A percentile compares a stretch with the other conserved stretches of the same genome.
Evolutionary conservation across 192 early-diverging fungal species (phyloP).

Genomic region (Linnemannia hyalina): DNA sequence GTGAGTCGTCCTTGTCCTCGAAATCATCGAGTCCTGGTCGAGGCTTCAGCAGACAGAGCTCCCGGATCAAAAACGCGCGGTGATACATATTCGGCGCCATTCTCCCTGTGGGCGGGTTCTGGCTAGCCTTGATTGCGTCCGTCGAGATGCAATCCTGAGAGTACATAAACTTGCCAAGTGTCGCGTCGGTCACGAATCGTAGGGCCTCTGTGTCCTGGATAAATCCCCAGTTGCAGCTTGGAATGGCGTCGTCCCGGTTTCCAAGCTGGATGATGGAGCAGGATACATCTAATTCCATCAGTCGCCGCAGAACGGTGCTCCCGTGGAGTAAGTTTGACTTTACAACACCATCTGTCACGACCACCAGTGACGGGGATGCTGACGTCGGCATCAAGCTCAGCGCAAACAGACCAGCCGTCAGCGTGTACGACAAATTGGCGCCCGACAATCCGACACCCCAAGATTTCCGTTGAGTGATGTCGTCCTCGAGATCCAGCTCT

Average conservation of each 20-base stretch:
- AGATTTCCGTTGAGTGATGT: slow-evolving; percentile 55
- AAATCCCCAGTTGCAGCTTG: slow-evolving; percentile 81
- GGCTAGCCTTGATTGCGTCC: slow-evolving; percentile 1
- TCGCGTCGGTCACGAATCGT: slow-evolving; percentile 74
- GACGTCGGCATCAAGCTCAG: slow-evolving; percentile 57
- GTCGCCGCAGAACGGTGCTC: slow-evolving; percentile 68
- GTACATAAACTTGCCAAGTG: slow-evolving; percentile 78
- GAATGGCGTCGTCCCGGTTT: slow-evolving; percentile 68
- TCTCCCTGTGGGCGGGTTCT: not conserved
- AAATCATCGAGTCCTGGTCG: slow-evolving; percentile 41
- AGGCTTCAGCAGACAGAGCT: slow-evolving; percentile 54
- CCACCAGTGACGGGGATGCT: slow-evolving; percentile 65
- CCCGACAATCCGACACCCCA: slow-evolving; percentile 72
- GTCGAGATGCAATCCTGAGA: slow-evolving; percentile 70
- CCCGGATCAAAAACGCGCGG: slow-evolving; percentile 59
- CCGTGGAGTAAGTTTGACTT: slow-evolving; percentile 77
- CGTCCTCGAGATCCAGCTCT: slow-evolving; percentile 52
- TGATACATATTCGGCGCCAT: slow-evolving; percentile 69
- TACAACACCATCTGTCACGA: slow-evolving; percentile 82
- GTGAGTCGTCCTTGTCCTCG: slow-evolving; percentile 40
- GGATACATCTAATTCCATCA: slow-evolving; percentile 72
- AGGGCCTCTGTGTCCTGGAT: slow-evolving; percentile 83
- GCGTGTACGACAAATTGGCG: slow-evolving; percentile 66
- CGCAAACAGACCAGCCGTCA: slow-evolving; percentile 70
- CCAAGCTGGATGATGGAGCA: slow-evolving; percentile 85